These are phyloP conservation scores for Gymnopus androsaceus DNA, from an alignment of 1,284 basidiomycete species.

Conservation along the genomic window DNA sequence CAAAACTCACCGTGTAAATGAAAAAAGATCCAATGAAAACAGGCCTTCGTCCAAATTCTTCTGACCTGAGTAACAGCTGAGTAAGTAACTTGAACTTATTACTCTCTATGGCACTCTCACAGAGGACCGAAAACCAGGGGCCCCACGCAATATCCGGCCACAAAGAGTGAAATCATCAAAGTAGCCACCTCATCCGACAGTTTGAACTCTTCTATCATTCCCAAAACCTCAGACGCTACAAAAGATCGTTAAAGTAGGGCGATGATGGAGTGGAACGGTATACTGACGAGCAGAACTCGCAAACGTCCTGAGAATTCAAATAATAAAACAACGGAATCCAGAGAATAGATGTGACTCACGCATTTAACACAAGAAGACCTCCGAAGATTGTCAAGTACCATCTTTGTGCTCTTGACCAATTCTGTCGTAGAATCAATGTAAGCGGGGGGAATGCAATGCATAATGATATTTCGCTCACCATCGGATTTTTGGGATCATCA, in stretches of 20 bases:
- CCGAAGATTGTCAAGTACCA: constrained; percentile 60
- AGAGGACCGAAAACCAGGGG: constrained; percentile 6
- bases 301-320: constrained; percentile 46
- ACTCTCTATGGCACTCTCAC: too few relatives aligned
- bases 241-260: background rate
- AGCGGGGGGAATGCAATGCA: background rate
- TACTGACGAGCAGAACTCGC: constrained; percentile 55
- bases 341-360: constrained; percentile 34
- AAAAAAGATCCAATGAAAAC: constrained; percentile 71
- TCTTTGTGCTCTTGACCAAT: constrained; percentile 37
- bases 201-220: constrained; percentile 50
- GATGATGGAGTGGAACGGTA: background rate
- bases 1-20: constrained; percentile 54
- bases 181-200: constrained; percentile 56
- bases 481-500: constrained; percentile 37
- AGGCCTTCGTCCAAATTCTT: constrained; percentile 58
- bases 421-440: constrained; percentile 26
- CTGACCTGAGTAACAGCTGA: too few relatives aligned
- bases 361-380: constrained; percentile 70
- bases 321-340: constrained; percentile 6
- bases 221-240: constrained; percentile 48
- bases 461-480: constrained; percentile 24
- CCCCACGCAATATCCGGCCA: constrained; percentile 60
- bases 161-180: constrained; percentile 54
- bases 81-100: background rate